Evolutionary conservation across 2,329 filamentous ascomycete genomes (phyloP).

Genomic region (Colletotrichum chlorophyti): DNA sequence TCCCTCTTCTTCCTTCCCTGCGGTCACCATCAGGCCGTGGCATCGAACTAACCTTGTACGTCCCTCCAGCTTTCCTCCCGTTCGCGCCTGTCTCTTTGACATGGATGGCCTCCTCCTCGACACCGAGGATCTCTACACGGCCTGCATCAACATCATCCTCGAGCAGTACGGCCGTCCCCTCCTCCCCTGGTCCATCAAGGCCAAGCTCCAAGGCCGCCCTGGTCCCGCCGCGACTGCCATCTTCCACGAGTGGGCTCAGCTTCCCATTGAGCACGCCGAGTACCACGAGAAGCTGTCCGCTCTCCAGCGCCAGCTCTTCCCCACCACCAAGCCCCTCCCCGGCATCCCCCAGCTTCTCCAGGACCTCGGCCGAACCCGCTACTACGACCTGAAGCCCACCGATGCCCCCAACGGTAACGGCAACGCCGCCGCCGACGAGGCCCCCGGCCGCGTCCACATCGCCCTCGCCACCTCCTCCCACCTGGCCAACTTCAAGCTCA

Average conservation of each 20-base stretch:
- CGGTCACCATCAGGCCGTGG: too few species aligned
- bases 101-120: slow-evolving; percentile 98
- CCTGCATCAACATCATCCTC: slow-evolving; percentile 83
- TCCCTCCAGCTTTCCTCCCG: slow-evolving; percentile 72
- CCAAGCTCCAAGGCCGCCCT: slow-evolving; percentile 73
- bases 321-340: slow-evolving; percentile 75
- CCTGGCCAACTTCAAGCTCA: slow-evolving; percentile 75
- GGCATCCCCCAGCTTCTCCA: slow-evolving; percentile 75
- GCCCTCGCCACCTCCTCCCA: slow-evolving; percentile 87
- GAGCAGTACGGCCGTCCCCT: slow-evolving; percentile 73
- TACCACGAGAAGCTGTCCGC: slow-evolving; percentile 65
- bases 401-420: too few species aligned
- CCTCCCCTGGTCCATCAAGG: slow-evolving; percentile 95
- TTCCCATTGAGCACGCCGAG: slow-evolving; percentile 77
- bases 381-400: slow-evolving; percentile 49
- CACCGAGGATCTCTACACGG: slow-evolving; percentile 88
- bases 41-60: background rate
- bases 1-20: slow-evolving; percentile 37
- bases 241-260: slow-evolving; percentile 80
- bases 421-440: slow-evolving; percentile 33
- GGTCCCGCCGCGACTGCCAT: slow-evolving; percentile 59
- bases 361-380: slow-evolving; percentile 60
- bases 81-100: slow-evolving; percentile 95
- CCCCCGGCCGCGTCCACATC: slow-evolving; percentile 67
- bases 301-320: slow-evolving; percentile 77